Evolutionary conservation across 2,329 filamentous ascomycete genomes (phyloP).

Genomic region (Penicillium brevicompactum): DNA sequence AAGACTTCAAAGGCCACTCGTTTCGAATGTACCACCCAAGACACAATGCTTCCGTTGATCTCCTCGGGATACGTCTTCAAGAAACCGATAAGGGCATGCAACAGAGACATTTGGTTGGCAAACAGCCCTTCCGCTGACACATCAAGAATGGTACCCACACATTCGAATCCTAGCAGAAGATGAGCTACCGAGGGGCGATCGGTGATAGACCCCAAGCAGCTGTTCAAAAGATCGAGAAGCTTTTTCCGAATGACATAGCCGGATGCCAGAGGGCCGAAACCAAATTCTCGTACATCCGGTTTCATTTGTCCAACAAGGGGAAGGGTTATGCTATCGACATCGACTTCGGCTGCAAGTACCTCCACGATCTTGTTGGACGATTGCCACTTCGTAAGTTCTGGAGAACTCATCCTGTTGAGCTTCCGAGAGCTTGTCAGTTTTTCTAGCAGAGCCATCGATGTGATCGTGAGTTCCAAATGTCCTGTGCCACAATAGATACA

Average conservation of each 20-base stretch:
- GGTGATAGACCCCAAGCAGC: slow-evolving; percentile 73
- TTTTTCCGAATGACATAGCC: slow-evolving; percentile 81
- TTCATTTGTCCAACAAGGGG: slow-evolving; percentile 71
- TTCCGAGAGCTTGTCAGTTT: slow-evolving; percentile 83
- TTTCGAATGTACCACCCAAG: slow-evolving; percentile 71
- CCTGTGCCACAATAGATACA: slow-evolving; percentile 85
- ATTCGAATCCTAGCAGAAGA: slow-evolving; percentile 83
- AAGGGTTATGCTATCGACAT: slow-evolving; percentile 76
- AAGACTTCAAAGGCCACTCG: slow-evolving; percentile 72
- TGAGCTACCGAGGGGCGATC: slow-evolving; percentile 86
- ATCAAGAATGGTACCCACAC: slow-evolving; percentile 69
- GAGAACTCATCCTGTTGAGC: slow-evolving; percentile 70
- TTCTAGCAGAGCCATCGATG: slow-evolving; percentile 78
- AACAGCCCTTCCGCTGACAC: slow-evolving; percentile 72
- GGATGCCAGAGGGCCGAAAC: slow-evolving; percentile 67
- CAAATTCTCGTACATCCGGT: slow-evolving; percentile 68
- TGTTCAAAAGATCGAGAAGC: slow-evolving; percentile 82
- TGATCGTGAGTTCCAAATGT: slow-evolving; percentile 76
- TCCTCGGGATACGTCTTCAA: slow-evolving; percentile 68
- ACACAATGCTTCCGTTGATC: slow-evolving; percentile 61
- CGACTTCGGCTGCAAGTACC: slow-evolving; percentile 78
- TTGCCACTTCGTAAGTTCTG: slow-evolving; percentile 62
- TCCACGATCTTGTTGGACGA: slow-evolving; percentile 84
- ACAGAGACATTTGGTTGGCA: slow-evolving; percentile 70
- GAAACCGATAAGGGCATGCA: slow-evolving; percentile 79